phyloP scores from a whole-genome alignment of 2,329 filamentous ascomycete species.

The Xylariaceae sp. region DNA sequence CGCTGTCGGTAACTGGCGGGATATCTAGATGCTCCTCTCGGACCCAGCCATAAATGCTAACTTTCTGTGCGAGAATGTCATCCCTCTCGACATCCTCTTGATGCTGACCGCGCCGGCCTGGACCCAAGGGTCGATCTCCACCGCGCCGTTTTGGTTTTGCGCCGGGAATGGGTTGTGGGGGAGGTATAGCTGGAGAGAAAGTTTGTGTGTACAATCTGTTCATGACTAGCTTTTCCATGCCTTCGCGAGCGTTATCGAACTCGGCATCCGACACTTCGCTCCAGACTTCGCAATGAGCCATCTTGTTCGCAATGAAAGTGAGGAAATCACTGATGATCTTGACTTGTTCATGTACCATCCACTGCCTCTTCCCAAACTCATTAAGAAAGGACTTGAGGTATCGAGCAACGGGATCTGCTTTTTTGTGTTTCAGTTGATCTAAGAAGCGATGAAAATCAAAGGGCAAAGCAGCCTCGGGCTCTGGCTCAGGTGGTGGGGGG shows the following conservation, averaged over 20 bases:
- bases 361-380: slow-evolving; percentile 96
- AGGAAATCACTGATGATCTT: slow-evolving; percentile 98
- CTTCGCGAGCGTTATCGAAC: slow-evolving; percentile 96
- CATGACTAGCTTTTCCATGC: slow-evolving; percentile 99
- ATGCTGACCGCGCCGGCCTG: slow-evolving; percentile 88
- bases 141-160: slow-evolving; percentile 66
- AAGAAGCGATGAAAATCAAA: slow-evolving; percentile 98
- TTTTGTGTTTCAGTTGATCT: slow-evolving; percentile 91
- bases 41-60: slow-evolving; percentile 95
- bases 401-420: slow-evolving; percentile 94
- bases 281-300: slow-evolving; percentile 97
- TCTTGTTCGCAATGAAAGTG: slow-evolving; percentile 95
- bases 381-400: slow-evolving; percentile 91
- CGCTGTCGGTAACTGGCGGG: slow-evolving; percentile 75
- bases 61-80: slow-evolving; percentile 93
- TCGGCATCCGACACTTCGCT: slow-evolving; percentile 91
- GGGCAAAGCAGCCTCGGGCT: slow-evolving; percentile 77
- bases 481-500: slow-evolving; percentile 67
- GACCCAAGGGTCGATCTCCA: slow-evolving; percentile 65
- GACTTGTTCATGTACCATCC: slow-evolving; percentile 99
- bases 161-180: slow-evolving; percentile 68
- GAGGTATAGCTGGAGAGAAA: slow-evolving; percentile 88
- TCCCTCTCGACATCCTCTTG: slow-evolving; percentile 97
- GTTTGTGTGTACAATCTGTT: slow-evolving; percentile 93
- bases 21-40: slow-evolving; percentile 92